Percentiles rank a stretch among this genome's conserved stretches.
Conservation (phyloP, 1,139 yeast genomes). For the Meyerozyma sp. region DNA sequence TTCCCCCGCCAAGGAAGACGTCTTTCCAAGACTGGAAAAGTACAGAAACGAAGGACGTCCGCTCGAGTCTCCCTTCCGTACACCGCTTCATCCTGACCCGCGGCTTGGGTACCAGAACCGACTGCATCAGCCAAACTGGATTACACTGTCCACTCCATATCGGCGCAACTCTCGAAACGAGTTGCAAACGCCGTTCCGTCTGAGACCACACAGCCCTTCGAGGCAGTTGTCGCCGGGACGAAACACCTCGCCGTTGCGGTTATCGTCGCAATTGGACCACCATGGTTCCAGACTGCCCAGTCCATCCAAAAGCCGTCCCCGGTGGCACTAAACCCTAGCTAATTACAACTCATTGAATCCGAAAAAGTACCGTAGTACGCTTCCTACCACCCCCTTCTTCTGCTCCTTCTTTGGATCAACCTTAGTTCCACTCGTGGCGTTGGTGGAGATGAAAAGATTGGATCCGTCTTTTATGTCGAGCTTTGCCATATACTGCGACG, state of each 20-base stretch:
- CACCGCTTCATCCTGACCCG: neutral
- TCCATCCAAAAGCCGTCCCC: neutral
- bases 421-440: conserved; percentile 13
- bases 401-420: conserved; percentile 17
- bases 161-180: neutral
- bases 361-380: conserved; percentile 33
- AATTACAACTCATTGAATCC: conserved; percentile 40
- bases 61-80: conserved; percentile 1
- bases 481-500: conserved; percentile 16
- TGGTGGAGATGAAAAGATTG: conserved; percentile 27
- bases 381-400: conserved; percentile 32
- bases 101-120: neutral
- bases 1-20: neutral
- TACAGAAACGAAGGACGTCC: neutral
- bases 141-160: conserved; percentile 21
- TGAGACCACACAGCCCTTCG: neutral
- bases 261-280: neutral
- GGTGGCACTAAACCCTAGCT: neutral
- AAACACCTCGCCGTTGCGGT: neutral
- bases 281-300: neutral
- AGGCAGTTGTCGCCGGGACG: neutral
- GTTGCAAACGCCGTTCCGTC: conserved; percentile 1
- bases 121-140: conserved; percentile 11
- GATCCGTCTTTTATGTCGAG: conserved; percentile 41
- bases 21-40: neutral